These are phyloP conservation scores for Suhomyces choctaworum DNA, from an alignment of 1,139 yeast species.

Conservation along the genomic window DNA sequence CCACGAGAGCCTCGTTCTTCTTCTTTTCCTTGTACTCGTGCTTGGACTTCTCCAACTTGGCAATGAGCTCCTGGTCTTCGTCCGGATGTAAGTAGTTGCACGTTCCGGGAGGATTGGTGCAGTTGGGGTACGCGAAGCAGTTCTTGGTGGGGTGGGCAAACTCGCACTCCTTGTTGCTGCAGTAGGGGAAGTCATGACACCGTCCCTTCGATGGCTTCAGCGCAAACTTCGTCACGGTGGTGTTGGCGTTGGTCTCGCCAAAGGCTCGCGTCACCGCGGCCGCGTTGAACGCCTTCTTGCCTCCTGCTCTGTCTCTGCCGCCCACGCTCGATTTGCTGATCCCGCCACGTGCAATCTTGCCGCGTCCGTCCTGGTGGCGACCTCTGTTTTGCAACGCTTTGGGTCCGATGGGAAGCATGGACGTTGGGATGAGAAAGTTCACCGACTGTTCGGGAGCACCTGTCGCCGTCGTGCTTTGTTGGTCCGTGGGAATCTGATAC, in stretches of 20 bases:
- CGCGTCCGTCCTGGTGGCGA: conserved; percentile 12
- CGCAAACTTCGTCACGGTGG: conserved; percentile 20
- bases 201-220: conserved; percentile 57
- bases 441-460: neutral
- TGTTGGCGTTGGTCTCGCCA: conserved; percentile 28
- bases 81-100: conserved; percentile 83
- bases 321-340: conserved; percentile 11
- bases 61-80: conserved; percentile 72
- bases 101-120: conserved; percentile 78
- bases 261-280: conserved; percentile 24
- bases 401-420: conserved; percentile 17
- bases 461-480: neutral
- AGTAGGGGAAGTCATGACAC: conserved; percentile 78
- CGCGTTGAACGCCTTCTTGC: conserved; percentile 30
- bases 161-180: conserved; percentile 65
- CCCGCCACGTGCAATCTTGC: conserved; percentile 15
- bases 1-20: conserved; percentile 22
- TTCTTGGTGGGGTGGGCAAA: conserved; percentile 78
- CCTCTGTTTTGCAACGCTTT: conserved; percentile 11
- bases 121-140: conserved; percentile 76
- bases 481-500: too few relatives aligned
- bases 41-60: conserved; percentile 60
- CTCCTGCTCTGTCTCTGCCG: conserved; percentile 9
- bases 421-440: neutral
- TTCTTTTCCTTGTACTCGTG: conserved; percentile 49